Percentiles rank a stretch among this genome's conserved stretches.
phyloP scores from a whole-genome alignment of 1,139 yeast species.

The Hemisphaericaspora lyxosophila region DNA sequence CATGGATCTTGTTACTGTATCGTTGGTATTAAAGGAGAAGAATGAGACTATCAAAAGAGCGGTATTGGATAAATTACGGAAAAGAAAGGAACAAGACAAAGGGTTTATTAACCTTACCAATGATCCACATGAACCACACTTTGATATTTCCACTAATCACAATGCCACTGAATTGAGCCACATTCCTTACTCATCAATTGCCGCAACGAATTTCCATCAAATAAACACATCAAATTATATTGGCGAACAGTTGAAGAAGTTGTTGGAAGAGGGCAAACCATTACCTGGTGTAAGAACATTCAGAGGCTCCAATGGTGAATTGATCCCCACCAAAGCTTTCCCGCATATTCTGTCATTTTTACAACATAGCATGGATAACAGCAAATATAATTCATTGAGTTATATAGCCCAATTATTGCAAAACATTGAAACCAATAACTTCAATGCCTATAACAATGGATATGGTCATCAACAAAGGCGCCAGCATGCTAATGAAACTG shows the following conservation, averaged over 20 bases:
- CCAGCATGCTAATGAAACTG: constrained; percentile 21
- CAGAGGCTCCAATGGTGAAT: constrained; percentile 46
- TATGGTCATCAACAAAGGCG: constrained; percentile 28
- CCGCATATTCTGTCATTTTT: constrained; percentile 42
- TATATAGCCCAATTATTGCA: constrained; percentile 43
- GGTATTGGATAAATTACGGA: constrained; percentile 77
- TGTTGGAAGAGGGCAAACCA: constrained; percentile 40
- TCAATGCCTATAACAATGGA: constrained; percentile 47
- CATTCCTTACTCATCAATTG: constrained; percentile 78
- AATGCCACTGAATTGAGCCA: constrained; percentile 55
- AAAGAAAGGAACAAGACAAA: constrained; percentile 68
- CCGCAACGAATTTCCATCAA: constrained; percentile 70
- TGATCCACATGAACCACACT: constrained; percentile 86
- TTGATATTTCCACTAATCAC: constrained; percentile 60
- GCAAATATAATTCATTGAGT: constrained; percentile 26
- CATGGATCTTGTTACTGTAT: constrained; percentile 82
- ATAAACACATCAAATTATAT: constrained; percentile 61
- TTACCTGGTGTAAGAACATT: constrained; percentile 47
- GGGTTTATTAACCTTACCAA: constrained; percentile 85
- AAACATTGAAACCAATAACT: constrained; percentile 47
- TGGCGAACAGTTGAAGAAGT: constrained; percentile 40
- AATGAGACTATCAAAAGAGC: constrained; percentile 76
- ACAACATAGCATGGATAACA: constrained; percentile 28
- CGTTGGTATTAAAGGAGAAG: constrained; percentile 70
- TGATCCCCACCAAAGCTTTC: constrained; percentile 43